phyloP scores from a whole-genome alignment of 2,329 filamentous ascomycete species.

The Teratosphaeria viscida region DNA sequence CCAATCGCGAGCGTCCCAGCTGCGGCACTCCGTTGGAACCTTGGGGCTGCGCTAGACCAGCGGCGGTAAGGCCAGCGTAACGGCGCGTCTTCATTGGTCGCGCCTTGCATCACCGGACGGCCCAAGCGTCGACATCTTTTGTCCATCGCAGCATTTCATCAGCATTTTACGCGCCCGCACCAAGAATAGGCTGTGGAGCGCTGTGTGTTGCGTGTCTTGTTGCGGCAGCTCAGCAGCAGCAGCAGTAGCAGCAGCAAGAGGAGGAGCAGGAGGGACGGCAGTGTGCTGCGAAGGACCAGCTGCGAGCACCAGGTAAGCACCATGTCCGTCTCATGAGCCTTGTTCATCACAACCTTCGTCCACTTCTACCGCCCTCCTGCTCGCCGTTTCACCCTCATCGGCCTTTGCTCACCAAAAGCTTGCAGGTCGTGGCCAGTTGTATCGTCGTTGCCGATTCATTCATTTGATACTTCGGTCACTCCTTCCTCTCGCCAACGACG shows the following conservation, averaged over 20 bases:
- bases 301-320: slow-evolving; percentile 16
- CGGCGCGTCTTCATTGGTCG: slow-evolving; percentile 1
- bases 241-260: not conserved
- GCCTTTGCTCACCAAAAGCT: slow-evolving; percentile 13
- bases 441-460: slow-evolving; percentile 20
- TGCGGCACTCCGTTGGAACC: not conserved
- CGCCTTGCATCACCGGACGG: not conserved
- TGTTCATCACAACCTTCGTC: slow-evolving; percentile 7
- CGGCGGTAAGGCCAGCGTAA: not conserved
- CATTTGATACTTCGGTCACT: slow-evolving; percentile 21
- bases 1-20: not conserved
- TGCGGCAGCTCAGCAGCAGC: slow-evolving; percentile 7
- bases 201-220: slow-evolving; percentile 13
- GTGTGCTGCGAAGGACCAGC: slow-evolving; percentile 14
- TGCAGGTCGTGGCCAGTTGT: slow-evolving; percentile 11
- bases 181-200: slow-evolving; percentile 16
- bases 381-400: slow-evolving; percentile 5
- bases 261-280: slow-evolving; percentile 7
- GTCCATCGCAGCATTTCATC: slow-evolving; percentile 8
- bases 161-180: slow-evolving; percentile 16
- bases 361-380: slow-evolving; percentile 6
- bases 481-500: slow-evolving; percentile 13
- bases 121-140: not conserved
- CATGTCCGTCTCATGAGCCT: slow-evolving; percentile 7
- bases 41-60: not conserved